Evolutionary conservation across 768 basidiomycete genomes (phyloP).

Genomic region (Tremella yokohamensis): DNA sequence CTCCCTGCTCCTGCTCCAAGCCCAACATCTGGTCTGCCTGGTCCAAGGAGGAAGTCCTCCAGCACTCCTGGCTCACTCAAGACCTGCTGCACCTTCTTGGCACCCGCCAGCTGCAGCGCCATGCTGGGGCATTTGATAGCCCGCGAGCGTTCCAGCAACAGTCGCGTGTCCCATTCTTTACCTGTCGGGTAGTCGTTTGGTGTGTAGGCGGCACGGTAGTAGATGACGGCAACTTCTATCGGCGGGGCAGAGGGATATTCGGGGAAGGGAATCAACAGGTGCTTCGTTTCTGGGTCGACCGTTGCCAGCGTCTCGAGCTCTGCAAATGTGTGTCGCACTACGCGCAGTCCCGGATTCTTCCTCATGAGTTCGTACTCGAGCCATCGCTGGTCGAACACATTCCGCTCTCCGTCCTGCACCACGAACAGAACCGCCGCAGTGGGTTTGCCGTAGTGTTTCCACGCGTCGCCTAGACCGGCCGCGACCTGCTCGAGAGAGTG

Average conservation of each 20-base stretch:
- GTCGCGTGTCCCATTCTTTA: constrained; percentile 63
- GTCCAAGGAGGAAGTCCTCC: constrained; percentile 62
- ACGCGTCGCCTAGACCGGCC: constrained; percentile 72
- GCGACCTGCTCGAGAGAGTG: constrained; percentile 67
- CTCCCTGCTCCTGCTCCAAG: constrained; percentile 33
- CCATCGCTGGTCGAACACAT: constrained; percentile 88
- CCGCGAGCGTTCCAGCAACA: constrained; percentile 70
- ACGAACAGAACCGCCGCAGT: constrained; percentile 71
- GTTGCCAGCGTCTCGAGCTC: constrained; percentile 63
- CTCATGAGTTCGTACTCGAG: constrained; percentile 83
- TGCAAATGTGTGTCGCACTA: constrained; percentile 71
- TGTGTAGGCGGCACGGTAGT: constrained; percentile 85
- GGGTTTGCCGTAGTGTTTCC: constrained; percentile 61
- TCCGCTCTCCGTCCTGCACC: constrained; percentile 81
- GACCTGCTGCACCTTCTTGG: constrained; percentile 92
- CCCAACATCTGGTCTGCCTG: constrained; percentile 39
- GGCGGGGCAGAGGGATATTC: constrained; percentile 50
- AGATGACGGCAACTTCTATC: constrained; percentile 75
- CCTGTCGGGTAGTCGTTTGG: constrained; percentile 72
- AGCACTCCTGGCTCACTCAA: constrained; percentile 69
- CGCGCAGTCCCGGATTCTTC: constrained; percentile 73
- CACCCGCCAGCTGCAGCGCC: constrained; percentile 87
- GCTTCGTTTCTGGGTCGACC: constrained; percentile 51
- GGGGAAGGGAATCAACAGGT: constrained; percentile 47
- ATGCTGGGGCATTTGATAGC: constrained; percentile 93